Conservation (phyloP, 371 early-diverging fungal species). For the Lichtheimia corymbifera region DNA sequence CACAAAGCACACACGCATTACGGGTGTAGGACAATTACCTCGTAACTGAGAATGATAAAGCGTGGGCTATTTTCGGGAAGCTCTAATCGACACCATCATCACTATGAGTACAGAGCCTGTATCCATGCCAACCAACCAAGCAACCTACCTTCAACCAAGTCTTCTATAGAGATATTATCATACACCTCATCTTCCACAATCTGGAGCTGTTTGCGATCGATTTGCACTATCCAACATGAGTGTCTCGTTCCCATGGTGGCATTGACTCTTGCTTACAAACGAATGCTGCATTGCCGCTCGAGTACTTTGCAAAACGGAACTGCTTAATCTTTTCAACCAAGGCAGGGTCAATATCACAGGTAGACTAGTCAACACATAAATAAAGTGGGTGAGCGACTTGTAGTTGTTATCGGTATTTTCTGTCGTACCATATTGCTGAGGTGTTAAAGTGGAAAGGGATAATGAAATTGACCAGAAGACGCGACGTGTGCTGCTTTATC, state of each 20-base stretch:
- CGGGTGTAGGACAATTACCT: constrained; percentile 26
- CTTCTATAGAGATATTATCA: constrained; percentile 57
- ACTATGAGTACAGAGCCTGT: not conserved
- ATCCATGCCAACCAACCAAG: not conserved
- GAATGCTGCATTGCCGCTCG: constrained; percentile 60
- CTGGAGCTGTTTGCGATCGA: constrained; percentile 51
- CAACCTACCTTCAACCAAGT: constrained; percentile 54
- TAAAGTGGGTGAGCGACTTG: too few species aligned
- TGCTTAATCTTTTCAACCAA: constrained; percentile 58
- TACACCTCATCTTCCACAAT: constrained; percentile 59
- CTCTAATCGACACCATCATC: constrained; percentile 26
- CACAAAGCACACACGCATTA: not conserved
- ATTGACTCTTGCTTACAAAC: constrained; percentile 44
- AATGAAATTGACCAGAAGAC: too few species aligned
- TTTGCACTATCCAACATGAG: constrained; percentile 47
- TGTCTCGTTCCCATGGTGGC: too few species aligned
- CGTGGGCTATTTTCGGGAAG: constrained; percentile 74
- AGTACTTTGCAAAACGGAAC: constrained; percentile 62
- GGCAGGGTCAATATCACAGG: constrained; percentile 59
- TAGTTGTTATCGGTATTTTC: not conserved
- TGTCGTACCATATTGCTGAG: constrained; percentile 1
- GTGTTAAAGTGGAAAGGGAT: too few species aligned
- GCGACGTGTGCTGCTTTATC: too few species aligned
- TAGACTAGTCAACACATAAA: constrained; percentile 19
- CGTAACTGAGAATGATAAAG: constrained; percentile 68